A percentile compares a stretch with the other conserved stretches of the same genome.
These are phyloP conservation scores for Parmelia sp. DNA, from an alignment of 495 filamentous ascomycete species.

Conservation along the genomic window DNA sequence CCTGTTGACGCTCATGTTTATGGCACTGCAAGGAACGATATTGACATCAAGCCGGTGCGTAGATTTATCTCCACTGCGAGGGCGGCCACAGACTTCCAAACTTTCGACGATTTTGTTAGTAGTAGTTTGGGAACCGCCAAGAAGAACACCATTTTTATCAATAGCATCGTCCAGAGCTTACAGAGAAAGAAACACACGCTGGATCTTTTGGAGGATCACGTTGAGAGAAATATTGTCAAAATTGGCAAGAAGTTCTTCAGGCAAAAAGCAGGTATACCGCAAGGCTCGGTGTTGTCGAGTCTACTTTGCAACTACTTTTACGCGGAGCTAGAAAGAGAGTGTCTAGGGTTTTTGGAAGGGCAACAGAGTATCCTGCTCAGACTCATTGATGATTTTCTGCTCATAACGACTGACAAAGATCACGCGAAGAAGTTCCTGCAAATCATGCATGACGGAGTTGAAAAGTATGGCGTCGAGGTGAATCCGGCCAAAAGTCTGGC, in stretches of 20 bases:
- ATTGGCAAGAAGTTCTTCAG: conserved; percentile 86
- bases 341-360: conserved; percentile 58
- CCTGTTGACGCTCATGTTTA: conserved; percentile 32
- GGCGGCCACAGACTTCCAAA: conserved; percentile 42
- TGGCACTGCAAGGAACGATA: conserved; percentile 10
- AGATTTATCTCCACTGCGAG: conserved; percentile 59
- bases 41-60: conserved; percentile 45
- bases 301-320: conserved; percentile 93
- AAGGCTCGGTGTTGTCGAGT: conserved; percentile 82
- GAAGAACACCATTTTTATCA: conserved; percentile 69
- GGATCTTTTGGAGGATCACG: conserved; percentile 64
- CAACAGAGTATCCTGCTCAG: conserved; percentile 64
- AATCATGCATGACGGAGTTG: conserved; percentile 71
- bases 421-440: conserved; percentile 66
- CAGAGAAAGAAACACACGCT: conserved; percentile 56
- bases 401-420: conserved; percentile 63
- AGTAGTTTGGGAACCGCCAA: conserved; percentile 33
- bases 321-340: conserved; percentile 66
- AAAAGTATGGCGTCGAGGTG: conserved; percentile 72
- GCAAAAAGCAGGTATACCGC: conserved; percentile 84
- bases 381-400: conserved; percentile 85
- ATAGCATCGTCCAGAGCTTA: conserved; percentile 47
- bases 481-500: conserved; percentile 73
- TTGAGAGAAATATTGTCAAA: conserved; percentile 75
- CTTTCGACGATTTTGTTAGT: conserved; percentile 51